Conservation (phyloP, 208 protist species). For the Porcisia hertigi region DNA sequence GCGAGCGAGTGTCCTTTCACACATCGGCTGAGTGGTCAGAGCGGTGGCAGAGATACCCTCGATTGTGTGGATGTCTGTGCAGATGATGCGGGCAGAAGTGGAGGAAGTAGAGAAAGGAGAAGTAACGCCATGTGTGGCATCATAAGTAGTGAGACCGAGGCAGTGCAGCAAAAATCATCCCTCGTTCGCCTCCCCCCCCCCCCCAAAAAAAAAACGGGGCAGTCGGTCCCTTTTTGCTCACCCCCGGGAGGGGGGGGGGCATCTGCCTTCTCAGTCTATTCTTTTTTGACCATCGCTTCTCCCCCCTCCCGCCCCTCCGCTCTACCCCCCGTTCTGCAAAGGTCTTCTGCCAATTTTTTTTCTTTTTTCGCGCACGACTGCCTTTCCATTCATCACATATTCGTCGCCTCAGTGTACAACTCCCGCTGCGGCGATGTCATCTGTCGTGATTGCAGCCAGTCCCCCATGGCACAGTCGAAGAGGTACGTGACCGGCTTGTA, state of each 20-base stretch:
- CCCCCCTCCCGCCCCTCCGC: neutral
- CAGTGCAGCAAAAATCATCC: neutral
- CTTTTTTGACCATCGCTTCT: neutral
- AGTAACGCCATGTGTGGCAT: neutral
- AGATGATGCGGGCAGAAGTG: neutral
- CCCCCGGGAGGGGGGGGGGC: too few species aligned
- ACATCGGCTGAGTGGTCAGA: neutral
- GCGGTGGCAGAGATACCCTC: neutral
- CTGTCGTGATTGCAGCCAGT: conserved; percentile 12
- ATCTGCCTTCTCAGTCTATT: neutral
- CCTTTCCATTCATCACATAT: conserved; percentile 14
- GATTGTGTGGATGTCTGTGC: neutral
- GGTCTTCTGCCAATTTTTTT: neutral
- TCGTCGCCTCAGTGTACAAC: conserved; percentile 13
- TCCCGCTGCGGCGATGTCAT: conserved; percentile 13
- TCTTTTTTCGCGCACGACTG: neutral
- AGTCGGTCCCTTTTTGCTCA: neutral
- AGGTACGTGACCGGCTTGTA: conserved; percentile 36
- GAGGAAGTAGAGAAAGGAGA: neutral
- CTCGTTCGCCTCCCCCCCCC: neutral
- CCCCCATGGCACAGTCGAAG: conserved; percentile 30
- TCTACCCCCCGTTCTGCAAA: neutral
- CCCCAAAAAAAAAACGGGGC: too few species aligned
- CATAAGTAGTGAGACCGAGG: neutral
- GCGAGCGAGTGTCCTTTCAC: neutral